Percentiles rank a stretch among this genome's conserved stretches.
Evolutionary conservation across 2,329 filamentous ascomycete species (phyloP).

Genomic region (Ceratocystis smalleyi): DNA sequence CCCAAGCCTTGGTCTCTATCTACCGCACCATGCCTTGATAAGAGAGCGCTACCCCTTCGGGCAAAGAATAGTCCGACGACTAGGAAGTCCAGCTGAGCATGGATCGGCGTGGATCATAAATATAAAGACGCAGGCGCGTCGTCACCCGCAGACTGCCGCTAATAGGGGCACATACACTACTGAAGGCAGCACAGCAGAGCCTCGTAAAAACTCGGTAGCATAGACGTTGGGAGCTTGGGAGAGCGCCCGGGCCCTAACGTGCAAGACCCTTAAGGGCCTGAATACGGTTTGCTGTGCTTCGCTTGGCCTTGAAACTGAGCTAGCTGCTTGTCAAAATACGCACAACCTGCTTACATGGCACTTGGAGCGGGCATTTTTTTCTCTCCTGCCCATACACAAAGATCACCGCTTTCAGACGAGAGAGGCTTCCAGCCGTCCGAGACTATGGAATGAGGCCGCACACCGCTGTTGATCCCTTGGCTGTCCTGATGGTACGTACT

Average conservation of each 20-base stretch:
- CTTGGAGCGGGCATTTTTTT: not conserved
- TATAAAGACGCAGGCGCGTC: not conserved
- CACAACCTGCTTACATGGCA: too few species aligned
- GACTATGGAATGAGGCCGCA: slow-evolving; percentile 5
- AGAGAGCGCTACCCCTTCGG: not conserved
- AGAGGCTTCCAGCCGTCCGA: not conserved
- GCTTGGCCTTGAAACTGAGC: too few species aligned
- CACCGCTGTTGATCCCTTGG: not conserved
- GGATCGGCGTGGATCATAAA: not conserved
- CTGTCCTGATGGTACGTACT: too few species aligned
- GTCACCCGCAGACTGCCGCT: not conserved
- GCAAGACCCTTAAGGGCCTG: too few species aligned
- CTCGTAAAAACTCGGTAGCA: not conserved
- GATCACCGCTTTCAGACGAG: not conserved
- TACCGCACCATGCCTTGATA: not conserved
- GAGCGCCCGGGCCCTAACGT: too few species aligned
- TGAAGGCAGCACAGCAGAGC: not conserved
- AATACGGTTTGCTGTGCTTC: too few species aligned
- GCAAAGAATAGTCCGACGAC: not conserved
- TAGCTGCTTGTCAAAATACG: too few species aligned
- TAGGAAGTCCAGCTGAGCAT: not conserved
- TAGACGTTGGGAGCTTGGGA: not conserved
- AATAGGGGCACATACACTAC: not conserved
- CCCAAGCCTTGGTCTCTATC: not conserved
- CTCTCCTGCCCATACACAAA: not conserved